A percentile compares a stretch with the other conserved stretches of the same genome.
phyloP scores from a whole-genome alignment of 2,329 filamentous ascomycete genomes.

The Exserohilum turcica region DNA sequence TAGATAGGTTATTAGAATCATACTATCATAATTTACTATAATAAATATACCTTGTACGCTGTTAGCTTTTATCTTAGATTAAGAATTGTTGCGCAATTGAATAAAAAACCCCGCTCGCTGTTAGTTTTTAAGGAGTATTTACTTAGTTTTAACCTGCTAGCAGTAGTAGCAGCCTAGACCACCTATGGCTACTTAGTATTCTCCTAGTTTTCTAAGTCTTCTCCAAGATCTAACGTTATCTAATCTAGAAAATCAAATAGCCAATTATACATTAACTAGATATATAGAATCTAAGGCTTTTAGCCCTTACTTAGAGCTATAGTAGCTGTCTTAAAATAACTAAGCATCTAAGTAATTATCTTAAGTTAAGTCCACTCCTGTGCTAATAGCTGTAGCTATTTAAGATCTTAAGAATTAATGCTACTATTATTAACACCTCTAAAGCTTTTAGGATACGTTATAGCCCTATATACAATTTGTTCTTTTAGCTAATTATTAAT shows the following conservation, averaged over 20 bases:
- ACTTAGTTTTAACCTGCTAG: neutral
- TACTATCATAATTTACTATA: conserved; percentile 9
- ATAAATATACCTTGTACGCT: conserved; percentile 5
- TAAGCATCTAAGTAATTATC: neutral
- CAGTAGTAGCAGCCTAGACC: no score
- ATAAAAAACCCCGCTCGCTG: neutral
- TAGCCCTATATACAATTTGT: neutral
- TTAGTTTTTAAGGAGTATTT: neutral
- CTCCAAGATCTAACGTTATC: no score
- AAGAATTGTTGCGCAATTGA: neutral
- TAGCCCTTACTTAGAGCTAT: neutral
- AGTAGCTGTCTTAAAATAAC: neutral
- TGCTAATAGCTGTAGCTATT: neutral
- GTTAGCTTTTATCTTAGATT: conserved; percentile 4
- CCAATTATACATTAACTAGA: neutral
- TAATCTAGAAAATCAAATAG: neutral
- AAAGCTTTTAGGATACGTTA: no score
- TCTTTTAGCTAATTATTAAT: conserved; percentile 16
- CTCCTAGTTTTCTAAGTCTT: neutral
- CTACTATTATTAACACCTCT: neutral
- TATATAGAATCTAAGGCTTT: neutral
- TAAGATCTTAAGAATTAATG: neutral
- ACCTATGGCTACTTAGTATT: no score
- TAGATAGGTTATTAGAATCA: no score
- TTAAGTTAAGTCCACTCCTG: neutral